Percentiles rank a stretch among this genome's conserved stretches.
Evolutionary conservation across 345 rosid genomes (phyloP).

Genomic region (Salix udensis): DNA sequence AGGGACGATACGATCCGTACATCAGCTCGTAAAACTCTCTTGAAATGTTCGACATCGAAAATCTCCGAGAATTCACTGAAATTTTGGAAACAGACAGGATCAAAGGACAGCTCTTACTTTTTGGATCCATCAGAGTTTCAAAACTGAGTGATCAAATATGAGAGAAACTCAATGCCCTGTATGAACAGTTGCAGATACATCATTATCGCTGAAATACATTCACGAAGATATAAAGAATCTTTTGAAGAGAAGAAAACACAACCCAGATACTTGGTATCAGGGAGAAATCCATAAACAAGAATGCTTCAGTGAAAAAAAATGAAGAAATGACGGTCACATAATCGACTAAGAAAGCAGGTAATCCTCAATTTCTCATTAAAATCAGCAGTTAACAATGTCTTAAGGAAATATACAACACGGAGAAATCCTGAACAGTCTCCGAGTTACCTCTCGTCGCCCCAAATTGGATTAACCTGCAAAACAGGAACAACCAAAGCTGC

Average conservation of each 20-base stretch:
- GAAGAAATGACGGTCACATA: not conserved
- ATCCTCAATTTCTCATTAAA: not conserved
- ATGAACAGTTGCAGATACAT: not conserved
- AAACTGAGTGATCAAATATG: too few species aligned
- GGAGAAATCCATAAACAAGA: not conserved
- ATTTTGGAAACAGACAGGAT: not conserved
- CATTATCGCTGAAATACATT: not conserved
- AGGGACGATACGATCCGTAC: slow-evolving; percentile 62
- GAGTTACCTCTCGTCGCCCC: slow-evolving; percentile 70
- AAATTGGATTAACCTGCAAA: slow-evolving; percentile 60
- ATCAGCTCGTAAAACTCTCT: slow-evolving; percentile 52
- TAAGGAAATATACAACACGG: not conserved
- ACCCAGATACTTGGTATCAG: not conserved
- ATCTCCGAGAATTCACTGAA: slow-evolving; percentile 66
- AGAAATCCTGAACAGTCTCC: not conserved
- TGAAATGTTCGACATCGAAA: slow-evolving; percentile 64
- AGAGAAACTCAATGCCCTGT: not conserved
- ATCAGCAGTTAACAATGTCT: not conserved
- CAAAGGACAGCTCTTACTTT: not conserved
- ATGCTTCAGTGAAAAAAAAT: not conserved
- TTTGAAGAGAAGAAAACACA: not conserved
- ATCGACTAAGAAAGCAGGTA: not conserved
- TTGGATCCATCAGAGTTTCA: not conserved
- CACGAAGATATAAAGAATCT: not conserved
- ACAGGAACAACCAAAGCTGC: slow-evolving; percentile 69